phyloP scores from a whole-genome alignment of 495 filamentous ascomycete genomes.

The Echria macrotheca region DNA sequence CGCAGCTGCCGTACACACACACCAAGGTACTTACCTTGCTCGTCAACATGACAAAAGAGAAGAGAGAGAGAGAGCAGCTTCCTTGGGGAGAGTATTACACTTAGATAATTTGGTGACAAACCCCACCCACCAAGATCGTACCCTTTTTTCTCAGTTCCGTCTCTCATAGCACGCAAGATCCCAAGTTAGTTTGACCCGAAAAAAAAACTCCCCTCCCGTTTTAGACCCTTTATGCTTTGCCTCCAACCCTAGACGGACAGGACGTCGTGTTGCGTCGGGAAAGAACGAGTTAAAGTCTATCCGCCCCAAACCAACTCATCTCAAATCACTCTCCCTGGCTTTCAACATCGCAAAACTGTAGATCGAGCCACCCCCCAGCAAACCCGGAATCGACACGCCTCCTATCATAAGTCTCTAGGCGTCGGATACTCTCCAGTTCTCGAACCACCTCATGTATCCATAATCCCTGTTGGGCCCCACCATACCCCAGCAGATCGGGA shows the following conservation, averaged over 20 bases:
- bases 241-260: neutral
- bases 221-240: neutral
- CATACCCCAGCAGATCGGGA: slow-evolving; percentile 97
- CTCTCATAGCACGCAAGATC: neutral
- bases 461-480: slow-evolving; percentile 76
- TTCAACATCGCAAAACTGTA: no score
- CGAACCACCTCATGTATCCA: slow-evolving; percentile 89
- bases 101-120: no score
- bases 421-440: slow-evolving; percentile 60
- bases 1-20: no score
- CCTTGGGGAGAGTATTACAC: no score
- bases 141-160: neutral
- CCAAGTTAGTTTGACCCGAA: neutral
- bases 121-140: no score
- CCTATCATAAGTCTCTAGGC: no score
- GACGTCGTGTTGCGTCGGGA: neutral
- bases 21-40: no score
- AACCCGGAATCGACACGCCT: no score
- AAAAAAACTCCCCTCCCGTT: slow-evolving; percentile 1
- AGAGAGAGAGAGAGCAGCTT: no score
- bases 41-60: neutral
- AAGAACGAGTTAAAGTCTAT: slow-evolving; percentile 7
- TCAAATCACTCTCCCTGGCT: no score
- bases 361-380: no score
- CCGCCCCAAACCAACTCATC: neutral